A percentile compares a stretch with the other conserved stretches of the same genome.
Evolutionary conservation across 2,329 filamentous ascomycete species (phyloP).

Genomic region (Sclerotinia glacialis): DNA sequence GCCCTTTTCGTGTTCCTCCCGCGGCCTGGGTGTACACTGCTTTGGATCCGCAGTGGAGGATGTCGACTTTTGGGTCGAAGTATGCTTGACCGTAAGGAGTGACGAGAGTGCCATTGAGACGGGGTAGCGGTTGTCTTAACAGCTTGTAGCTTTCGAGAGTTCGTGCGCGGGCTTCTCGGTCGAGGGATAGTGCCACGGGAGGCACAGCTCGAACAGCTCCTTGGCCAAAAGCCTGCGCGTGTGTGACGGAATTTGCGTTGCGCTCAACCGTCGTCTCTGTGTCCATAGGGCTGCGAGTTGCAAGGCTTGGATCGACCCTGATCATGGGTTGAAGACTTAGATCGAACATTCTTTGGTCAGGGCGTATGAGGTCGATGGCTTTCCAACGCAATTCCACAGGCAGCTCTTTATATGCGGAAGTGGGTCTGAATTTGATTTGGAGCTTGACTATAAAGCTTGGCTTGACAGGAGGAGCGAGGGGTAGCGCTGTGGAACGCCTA

Average conservation of each 20-base stretch:
- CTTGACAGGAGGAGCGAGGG: neutral
- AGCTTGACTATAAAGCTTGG: neutral
- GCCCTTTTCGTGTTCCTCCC: rapidly evolving
- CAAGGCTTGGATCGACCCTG: neutral
- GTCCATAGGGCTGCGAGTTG: neutral
- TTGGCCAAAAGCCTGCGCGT: neutral
- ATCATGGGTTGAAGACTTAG: neutral
- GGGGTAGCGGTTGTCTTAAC: neutral
- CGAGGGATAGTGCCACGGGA: neutral
- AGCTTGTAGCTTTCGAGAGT: neutral
- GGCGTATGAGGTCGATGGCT: neutral
- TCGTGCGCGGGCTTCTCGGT: neutral
- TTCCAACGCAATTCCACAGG: neutral
- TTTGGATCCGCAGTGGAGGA: neutral
- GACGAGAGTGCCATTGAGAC: rapidly evolving
- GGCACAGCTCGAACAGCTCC: neutral
- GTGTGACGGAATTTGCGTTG: neutral
- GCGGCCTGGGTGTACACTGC: rapidly evolving
- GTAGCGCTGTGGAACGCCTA: neutral
- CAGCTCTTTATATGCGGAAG: neutral
- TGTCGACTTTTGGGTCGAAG: neutral
- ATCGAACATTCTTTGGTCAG: neutral
- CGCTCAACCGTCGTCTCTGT: neutral
- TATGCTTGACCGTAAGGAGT: neutral
- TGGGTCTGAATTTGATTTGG: neutral